Evolutionary conservation across 129 eudicot species (phyloP).

Genomic region (Chrysanthemum seticuspe): DNA sequence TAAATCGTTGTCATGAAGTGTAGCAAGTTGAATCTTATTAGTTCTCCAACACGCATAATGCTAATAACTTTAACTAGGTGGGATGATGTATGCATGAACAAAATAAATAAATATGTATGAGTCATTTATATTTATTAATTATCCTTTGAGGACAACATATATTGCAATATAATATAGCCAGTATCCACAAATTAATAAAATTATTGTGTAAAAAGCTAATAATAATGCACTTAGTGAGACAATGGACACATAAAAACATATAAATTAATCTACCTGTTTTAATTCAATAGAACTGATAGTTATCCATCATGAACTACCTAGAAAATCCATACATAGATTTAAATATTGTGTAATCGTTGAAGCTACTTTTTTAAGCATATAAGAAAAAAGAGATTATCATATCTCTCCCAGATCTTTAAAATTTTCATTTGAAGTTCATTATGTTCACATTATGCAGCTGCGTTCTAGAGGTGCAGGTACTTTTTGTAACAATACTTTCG

Average conservation of each 20-base stretch:
- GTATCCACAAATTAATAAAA: constrained; percentile 3
- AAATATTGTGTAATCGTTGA: constrained; percentile 10
- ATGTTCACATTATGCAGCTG: neutral
- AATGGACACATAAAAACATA: neutral
- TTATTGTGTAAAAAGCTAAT: constrained; percentile 12
- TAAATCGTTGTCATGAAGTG: neutral
- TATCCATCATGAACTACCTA: constrained; percentile 1
- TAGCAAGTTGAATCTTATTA: constrained; percentile 31
- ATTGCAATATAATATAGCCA: neutral
- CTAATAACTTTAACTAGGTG: constrained; percentile 18
- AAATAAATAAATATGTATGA: no score
- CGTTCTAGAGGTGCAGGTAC: neutral
- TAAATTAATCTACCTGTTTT: neutral
- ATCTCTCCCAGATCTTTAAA: constrained; percentile 8
- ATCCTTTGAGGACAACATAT: constrained; percentile 17
- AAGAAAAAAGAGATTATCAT: constrained; percentile 13
- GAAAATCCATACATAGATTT: constrained; percentile 6
- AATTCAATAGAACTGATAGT: neutral
- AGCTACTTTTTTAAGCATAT: constrained; percentile 27
- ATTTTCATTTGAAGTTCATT: neutral
- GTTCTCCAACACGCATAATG: constrained; percentile 28
- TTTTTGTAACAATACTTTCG: no score
- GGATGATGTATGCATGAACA: constrained; percentile 16
- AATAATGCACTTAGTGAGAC: constrained; percentile 7
- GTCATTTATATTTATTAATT: no score